Base-by-base conservation (phyloP, 2,329 filamentous ascomycete genomes). In the Hypoxylon sp. region DNA sequence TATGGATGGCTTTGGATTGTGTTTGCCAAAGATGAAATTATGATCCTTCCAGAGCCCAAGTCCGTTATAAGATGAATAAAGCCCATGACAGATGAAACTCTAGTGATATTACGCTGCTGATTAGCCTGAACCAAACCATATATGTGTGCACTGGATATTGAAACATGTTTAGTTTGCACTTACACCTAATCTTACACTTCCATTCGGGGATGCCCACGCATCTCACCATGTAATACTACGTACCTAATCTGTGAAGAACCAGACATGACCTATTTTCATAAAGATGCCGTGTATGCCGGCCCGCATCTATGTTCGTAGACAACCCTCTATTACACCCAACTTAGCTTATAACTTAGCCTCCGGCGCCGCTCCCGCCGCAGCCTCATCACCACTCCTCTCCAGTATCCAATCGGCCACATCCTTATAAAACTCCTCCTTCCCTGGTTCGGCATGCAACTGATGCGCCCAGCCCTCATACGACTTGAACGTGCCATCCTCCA, bases 401-500 rank as follows among this genome's bases (percentile, higher is more conserved):
- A 92, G 76, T 62, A 94, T 88, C 91, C 91, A 94, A 65, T 87
- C 84, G 3, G 82, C 85, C 4, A 93, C 83, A 76, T 93, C 90
- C 59, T 84, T 84, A 61, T 82, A 83, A 70, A 87, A 88, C 70
- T 84, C 81, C 63, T 86, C 83, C 75, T 83, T 85, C 63, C 83
- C 85, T 8, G 81, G 77, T 64, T 92, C 90, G 0, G 85, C 82
- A 76, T 92, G 90, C 70, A 92, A 79, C 81, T 92, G 91, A 81
- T 98, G 94, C 78, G 89, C 94, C 77, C 87, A 92, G 9, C 92
- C 94, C 31, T 92, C 88, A 78, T 96, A 97, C 19, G 84, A 81
- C 82, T 88, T 91, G 76, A 93, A 90, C 70, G 86, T 86, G 76
- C 89, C 92, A 78, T 97, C 93, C 73, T 85, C 82, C 5, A 92